Conservation (phyloP, 768 basidiomycete species). For the Tricholoma hemisulphureum region DNA sequence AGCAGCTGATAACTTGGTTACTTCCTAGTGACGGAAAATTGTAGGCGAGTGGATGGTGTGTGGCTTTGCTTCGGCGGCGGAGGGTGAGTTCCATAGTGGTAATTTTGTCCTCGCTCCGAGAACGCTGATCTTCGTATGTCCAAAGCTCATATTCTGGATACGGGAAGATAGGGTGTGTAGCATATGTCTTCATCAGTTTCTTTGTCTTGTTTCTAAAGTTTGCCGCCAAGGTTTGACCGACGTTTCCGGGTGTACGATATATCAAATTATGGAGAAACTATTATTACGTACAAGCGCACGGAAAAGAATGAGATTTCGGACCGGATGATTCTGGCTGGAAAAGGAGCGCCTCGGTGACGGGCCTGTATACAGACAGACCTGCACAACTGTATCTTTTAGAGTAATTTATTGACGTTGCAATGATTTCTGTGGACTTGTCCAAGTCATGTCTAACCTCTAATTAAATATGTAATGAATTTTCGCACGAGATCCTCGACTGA, state of each 20-base stretch:
- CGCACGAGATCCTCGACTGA: conserved; percentile 11
- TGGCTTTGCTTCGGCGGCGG: conserved; percentile 94
- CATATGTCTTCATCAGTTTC: neutral
- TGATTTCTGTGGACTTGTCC: no score
- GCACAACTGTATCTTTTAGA: conserved; percentile 2
- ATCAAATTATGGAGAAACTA: conserved; percentile 88
- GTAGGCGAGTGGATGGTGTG: conserved; percentile 77
- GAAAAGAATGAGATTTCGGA: conserved; percentile 70
- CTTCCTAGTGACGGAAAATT: conserved; percentile 78
- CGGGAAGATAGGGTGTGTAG: conserved; percentile 66
- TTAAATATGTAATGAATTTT: conserved; percentile 1
- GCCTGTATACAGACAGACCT: neutral
- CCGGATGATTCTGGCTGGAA: conserved; percentile 60
- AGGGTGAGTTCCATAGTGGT: conserved; percentile 49
- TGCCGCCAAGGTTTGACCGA: conserved; percentile 69
- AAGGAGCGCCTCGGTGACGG: conserved; percentile 35
- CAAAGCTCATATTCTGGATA: conserved; percentile 80
- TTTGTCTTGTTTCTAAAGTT: conserved; percentile 6
- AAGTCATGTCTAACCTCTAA: no score
- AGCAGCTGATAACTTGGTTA: neutral
- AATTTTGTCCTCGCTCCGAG: neutral
- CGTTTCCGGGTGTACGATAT: conserved; percentile 88
- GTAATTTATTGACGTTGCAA: neutral
- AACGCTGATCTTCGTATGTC: neutral
- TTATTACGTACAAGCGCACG: conserved; percentile 81